Evolutionary conservation across 805 yeast species (phyloP).

Genomic region (Saccharomycopsis guyanensis): DNA sequence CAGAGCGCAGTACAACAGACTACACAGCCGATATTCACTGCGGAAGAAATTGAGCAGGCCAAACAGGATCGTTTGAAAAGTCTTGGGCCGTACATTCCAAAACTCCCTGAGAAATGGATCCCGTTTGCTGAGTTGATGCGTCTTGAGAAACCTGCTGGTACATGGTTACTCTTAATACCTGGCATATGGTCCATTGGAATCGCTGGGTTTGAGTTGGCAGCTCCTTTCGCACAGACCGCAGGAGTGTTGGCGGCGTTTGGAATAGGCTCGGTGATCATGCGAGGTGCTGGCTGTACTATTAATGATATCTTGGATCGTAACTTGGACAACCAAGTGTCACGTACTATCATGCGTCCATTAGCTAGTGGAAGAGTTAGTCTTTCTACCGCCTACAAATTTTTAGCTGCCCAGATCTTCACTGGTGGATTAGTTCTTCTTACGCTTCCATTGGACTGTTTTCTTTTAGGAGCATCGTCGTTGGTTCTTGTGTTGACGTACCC

Average conservation of each 20-base stretch:
- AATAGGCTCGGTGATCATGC: conserved; percentile 81
- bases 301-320: conserved; percentile 84
- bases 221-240: conserved; percentile 56
- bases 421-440: conserved; percentile 67
- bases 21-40: conserved; percentile 15
- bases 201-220: conserved; percentile 71
- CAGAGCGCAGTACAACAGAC: no score
- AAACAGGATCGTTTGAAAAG: conserved; percentile 42
- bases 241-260: conserved; percentile 66
- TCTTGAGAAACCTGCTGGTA: conserved; percentile 93
- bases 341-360: conserved; percentile 89
- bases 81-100: conserved; percentile 44
- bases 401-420: conserved; percentile 64
- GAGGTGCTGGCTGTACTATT: conserved; percentile 97
- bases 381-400: conserved; percentile 59
- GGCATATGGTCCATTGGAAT: conserved; percentile 89
- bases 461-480: conserved; percentile 73
- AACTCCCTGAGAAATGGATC: conserved; percentile 63
- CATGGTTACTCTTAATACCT: conserved; percentile 74
- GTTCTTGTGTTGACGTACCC: conserved; percentile 84
- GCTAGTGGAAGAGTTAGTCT: conserved; percentile 77
- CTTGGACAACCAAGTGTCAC: conserved; percentile 74
- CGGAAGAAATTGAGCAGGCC: conserved; percentile 29
- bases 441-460: conserved; percentile 75
- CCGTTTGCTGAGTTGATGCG: conserved; percentile 93